Evolutionary conservation across 2,329 filamentous ascomycete genomes (phyloP).

Genomic region (Colletotrichum sp.): DNA sequence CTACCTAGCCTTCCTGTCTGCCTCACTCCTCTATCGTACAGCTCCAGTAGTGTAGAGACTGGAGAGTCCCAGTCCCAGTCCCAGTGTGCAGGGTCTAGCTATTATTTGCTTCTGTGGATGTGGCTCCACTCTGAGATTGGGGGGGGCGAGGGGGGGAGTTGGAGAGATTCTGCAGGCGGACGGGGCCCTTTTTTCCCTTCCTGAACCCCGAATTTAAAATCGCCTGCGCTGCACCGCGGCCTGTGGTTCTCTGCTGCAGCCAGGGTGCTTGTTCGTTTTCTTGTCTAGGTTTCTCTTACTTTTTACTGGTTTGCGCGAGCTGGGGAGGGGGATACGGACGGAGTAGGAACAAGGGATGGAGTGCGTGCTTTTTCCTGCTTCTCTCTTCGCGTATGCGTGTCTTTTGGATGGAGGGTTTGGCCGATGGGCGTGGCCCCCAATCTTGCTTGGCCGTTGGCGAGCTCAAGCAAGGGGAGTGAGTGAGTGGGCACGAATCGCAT

Average conservation of each 20-base stretch:
- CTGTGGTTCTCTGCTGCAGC: background rate
- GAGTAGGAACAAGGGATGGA: background rate
- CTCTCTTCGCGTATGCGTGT: background rate
- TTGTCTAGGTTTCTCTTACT: background rate
- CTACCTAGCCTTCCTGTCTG: background rate
- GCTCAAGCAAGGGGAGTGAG: background rate
- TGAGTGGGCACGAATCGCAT: background rate
- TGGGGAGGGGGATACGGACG: background rate
- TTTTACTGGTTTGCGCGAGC: background rate
- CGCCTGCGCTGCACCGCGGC: background rate
- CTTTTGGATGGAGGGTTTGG: background rate
- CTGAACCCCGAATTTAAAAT: background rate
- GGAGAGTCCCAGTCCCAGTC: background rate
- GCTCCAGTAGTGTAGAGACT: background rate
- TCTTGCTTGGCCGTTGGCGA: background rate
- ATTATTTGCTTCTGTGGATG: background rate
- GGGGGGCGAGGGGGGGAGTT: background rate
- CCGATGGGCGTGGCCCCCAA: background rate
- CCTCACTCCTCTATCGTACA: background rate
- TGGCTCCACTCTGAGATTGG: background rate
- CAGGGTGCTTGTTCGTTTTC: background rate
- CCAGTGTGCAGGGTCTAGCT: background rate
- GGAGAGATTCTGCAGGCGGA: conserved; percentile 7
- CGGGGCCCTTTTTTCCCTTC: background rate
- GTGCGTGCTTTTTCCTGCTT: background rate